Evolutionary conservation across 2,329 filamentous ascomycete genomes (phyloP).

Genomic region (Fusarium sp.): DNA sequence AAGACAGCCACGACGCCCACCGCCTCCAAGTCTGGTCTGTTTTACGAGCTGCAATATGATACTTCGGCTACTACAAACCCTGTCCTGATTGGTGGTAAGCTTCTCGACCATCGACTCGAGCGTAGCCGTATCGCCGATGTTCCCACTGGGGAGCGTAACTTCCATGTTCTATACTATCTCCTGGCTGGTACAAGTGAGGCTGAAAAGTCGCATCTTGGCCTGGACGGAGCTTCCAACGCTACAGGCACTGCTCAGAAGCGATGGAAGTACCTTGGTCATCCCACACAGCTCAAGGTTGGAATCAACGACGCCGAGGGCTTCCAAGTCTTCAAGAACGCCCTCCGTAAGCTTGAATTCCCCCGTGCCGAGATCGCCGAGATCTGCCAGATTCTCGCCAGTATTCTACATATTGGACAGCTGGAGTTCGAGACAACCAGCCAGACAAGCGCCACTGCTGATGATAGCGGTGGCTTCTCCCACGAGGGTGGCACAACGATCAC

Average conservation of each 20-base stretch:
- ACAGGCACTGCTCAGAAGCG: slow-evolving; percentile 72
- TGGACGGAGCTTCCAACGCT: slow-evolving; percentile 59
- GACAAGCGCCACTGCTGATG: slow-evolving; percentile 82
- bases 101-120: slow-evolving; percentile 92
- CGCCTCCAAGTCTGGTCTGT: slow-evolving; percentile 93
- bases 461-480: slow-evolving; percentile 95
- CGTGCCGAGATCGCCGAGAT: slow-evolving; percentile 95
- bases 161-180: slow-evolving; percentile 95
- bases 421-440: slow-evolving; percentile 87
- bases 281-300: slow-evolving; percentile 94
- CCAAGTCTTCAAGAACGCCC: slow-evolving; percentile 94
- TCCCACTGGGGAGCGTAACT: slow-evolving; percentile 94
- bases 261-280: slow-evolving; percentile 96
- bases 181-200: slow-evolving; percentile 89
- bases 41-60: slow-evolving; percentile 97
- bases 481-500: slow-evolving; percentile 90
- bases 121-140: slow-evolving; percentile 90
- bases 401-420: slow-evolving; percentile 96
- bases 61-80: slow-evolving; percentile 85
- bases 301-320: slow-evolving; percentile 97
- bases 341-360: slow-evolving; percentile 93
- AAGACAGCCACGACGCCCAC: slow-evolving; percentile 96
- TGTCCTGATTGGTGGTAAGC: slow-evolving; percentile 89
- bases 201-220: slow-evolving; percentile 84
- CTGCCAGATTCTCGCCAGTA: slow-evolving; percentile 91